These are phyloP conservation scores for Podosphaera aphanis DNA, from an alignment of 2,329 filamentous ascomycete genomes.

Conservation along the genomic window DNA sequence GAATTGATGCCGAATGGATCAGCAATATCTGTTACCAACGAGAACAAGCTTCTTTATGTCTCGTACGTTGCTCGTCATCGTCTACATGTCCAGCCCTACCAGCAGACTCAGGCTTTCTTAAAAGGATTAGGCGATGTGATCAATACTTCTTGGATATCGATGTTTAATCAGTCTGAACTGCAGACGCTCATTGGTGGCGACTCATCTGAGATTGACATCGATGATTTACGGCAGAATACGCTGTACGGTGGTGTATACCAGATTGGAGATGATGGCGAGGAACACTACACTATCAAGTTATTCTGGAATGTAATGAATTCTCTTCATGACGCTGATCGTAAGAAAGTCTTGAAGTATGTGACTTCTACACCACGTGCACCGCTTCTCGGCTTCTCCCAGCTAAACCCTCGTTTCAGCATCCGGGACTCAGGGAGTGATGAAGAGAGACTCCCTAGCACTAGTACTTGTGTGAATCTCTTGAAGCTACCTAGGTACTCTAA, in stretches of 20 bases:
- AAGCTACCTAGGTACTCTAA: conserved; percentile 69
- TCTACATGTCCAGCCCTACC: conserved; percentile 52
- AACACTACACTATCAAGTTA: conserved; percentile 64
- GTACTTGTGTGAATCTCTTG: conserved; percentile 84
- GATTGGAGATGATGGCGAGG: conserved; percentile 67
- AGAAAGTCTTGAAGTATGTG: conserved; percentile 84
- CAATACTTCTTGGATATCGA: conserved; percentile 75
- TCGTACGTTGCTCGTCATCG: conserved; percentile 76
- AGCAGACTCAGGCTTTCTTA: conserved; percentile 74
- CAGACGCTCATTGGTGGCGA: conserved; percentile 86
- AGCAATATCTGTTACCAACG: conserved; percentile 60
- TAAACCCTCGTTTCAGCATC: conserved; percentile 75
- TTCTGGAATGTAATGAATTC: conserved; percentile 80
- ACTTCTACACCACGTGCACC: conserved; percentile 82
- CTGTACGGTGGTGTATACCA: conserved; percentile 69
- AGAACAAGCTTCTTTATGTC: conserved; percentile 85
- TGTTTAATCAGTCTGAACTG: conserved; percentile 94
- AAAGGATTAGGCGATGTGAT: conserved; percentile 72
- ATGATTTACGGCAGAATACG: conserved; percentile 66
- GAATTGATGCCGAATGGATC: conserved; percentile 59
- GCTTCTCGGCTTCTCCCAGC: conserved; percentile 63
- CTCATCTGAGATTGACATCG: conserved; percentile 61
- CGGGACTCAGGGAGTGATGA: conserved; percentile 60
- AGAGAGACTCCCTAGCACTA: conserved; percentile 66
- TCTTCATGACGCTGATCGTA: conserved; percentile 52